Evolutionary conservation across 2,329 filamentous ascomycete species (phyloP).

Genomic region (Myriosclerotinia scirpicola): DNA sequence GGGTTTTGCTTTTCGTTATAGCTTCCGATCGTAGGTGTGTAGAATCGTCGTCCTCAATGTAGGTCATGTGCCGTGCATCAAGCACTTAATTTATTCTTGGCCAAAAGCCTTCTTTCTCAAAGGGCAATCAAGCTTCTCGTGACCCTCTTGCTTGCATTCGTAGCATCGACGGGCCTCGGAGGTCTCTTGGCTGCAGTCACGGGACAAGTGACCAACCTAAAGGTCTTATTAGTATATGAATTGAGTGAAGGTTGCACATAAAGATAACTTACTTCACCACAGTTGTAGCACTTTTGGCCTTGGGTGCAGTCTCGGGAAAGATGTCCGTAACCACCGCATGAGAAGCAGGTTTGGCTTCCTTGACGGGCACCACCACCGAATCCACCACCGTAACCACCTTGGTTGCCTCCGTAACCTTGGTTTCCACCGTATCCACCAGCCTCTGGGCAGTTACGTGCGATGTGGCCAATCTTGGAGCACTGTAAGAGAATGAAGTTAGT

Average conservation of each 20-base stretch:
- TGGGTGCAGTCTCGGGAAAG: conserved; percentile 97
- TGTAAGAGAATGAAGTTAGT: conserved; percentile 37
- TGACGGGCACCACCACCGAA: conserved; percentile 51
- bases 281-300: conserved; percentile 99
- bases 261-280: conserved; percentile 80
- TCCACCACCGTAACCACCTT: conserved; percentile 43
- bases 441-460: conserved; percentile 84
- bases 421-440: conserved; percentile 45
- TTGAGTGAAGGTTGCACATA: background rate
- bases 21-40: conserved; percentile 35
- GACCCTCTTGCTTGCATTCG: conserved; percentile 72
- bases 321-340: conserved; percentile 94
- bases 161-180: conserved; percentile 96
- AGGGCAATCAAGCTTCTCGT: conserved; percentile 84
- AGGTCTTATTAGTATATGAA: background rate
- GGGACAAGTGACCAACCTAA: conserved; percentile 41
- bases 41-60: conserved; percentile 32
- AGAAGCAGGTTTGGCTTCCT: conserved; percentile 89
- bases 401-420: conserved; percentile 43
- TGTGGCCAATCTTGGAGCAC: conserved; percentile 95
- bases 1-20: conserved; percentile 36
- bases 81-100: conserved; percentile 54
- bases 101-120: conserved; percentile 22
- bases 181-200: conserved; percentile 93
- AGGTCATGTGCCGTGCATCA: conserved; percentile 30